Conservation (phyloP, 2,329 filamentous ascomycete species). For the Trichocomaceae sp. region DNA sequence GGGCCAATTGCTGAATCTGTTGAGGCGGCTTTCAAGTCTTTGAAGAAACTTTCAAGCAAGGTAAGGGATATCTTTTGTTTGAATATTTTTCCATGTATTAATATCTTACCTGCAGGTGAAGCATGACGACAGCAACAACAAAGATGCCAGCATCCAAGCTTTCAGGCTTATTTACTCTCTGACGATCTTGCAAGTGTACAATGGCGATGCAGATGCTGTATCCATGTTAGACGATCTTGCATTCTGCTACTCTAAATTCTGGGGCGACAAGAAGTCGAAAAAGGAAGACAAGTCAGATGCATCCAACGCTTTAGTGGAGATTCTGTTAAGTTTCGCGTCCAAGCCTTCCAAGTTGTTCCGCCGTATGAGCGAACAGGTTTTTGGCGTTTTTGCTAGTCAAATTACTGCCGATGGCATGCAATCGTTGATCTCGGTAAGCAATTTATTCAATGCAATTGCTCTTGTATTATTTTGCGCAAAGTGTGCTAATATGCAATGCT, state of each 20-base stretch:
- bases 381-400: constrained; percentile 69
- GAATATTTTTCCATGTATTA: constrained; percentile 8
- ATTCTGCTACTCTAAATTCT: constrained; percentile 62
- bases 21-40: constrained; percentile 36
- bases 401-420: constrained; percentile 68
- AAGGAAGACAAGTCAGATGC: constrained; percentile 43
- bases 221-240: constrained; percentile 76
- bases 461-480: neutral
- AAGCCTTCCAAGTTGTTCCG: constrained; percentile 78
- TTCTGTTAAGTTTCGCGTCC: constrained; percentile 81
- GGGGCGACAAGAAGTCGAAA: constrained; percentile 46
- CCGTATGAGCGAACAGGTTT: constrained; percentile 81
- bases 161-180: constrained; percentile 77
- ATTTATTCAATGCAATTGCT: neutral
- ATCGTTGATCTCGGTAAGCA: constrained; percentile 46
- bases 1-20: constrained; percentile 38
- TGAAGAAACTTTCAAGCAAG: constrained; percentile 34
- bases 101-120: constrained; percentile 45
- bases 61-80: constrained; percentile 17
- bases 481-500: neutral
- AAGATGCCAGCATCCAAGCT: constrained; percentile 61
- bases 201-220: constrained; percentile 78
- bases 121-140: constrained; percentile 41
- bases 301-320: constrained; percentile 73
- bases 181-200: constrained; percentile 81